A percentile compares a stretch with the other conserved stretches of the same genome.
Evolutionary conservation across 2,329 filamentous ascomycete species (phyloP).

Genomic region (Penicillium psychrosexuale): DNA sequence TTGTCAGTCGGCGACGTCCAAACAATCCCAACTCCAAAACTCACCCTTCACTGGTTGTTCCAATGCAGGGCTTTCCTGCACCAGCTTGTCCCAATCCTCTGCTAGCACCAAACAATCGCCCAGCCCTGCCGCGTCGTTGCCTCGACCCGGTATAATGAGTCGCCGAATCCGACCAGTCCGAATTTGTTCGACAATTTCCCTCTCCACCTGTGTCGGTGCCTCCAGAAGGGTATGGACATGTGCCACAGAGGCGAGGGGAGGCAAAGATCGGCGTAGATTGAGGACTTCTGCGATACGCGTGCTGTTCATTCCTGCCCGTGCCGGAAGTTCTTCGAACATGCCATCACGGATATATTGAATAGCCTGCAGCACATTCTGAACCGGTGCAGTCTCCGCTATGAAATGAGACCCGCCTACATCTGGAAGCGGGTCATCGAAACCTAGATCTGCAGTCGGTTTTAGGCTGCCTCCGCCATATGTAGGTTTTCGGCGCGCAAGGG

Average conservation of each 20-base stretch:
- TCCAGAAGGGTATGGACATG: slow-evolving; percentile 58
- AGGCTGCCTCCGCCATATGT: slow-evolving; percentile 23
- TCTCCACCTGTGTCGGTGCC: slow-evolving; percentile 57
- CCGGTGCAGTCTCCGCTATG: slow-evolving; percentile 47
- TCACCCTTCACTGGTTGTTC: slow-evolving; percentile 37
- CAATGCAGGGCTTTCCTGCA: slow-evolving; percentile 36
- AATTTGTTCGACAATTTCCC: slow-evolving; percentile 56
- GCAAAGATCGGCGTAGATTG: slow-evolving; percentile 54
- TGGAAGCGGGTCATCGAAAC: slow-evolving; percentile 44
- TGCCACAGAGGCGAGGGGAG: slow-evolving; percentile 58
- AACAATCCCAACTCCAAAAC: neutral
- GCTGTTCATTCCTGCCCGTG: slow-evolving; percentile 59
- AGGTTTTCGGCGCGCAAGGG: slow-evolving; percentile 42
- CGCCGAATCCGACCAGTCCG: slow-evolving; percentile 52
- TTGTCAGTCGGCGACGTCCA: neutral
- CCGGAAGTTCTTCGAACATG: slow-evolving; percentile 58
- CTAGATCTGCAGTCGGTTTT: slow-evolving; percentile 25
- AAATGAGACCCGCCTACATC: slow-evolving; percentile 52
- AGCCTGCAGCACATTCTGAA: slow-evolving; percentile 52
- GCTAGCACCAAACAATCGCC: slow-evolving; percentile 58
- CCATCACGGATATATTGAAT: slow-evolving; percentile 51
- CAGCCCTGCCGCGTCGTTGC: slow-evolving; percentile 53
- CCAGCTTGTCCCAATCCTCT: slow-evolving; percentile 50
- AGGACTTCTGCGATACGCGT: slow-evolving; percentile 58
- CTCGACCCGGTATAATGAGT: slow-evolving; percentile 56